Conservation (phyloP, 495 filamentous ascomycete genomes). For the Penicillium nucicola region DNA sequence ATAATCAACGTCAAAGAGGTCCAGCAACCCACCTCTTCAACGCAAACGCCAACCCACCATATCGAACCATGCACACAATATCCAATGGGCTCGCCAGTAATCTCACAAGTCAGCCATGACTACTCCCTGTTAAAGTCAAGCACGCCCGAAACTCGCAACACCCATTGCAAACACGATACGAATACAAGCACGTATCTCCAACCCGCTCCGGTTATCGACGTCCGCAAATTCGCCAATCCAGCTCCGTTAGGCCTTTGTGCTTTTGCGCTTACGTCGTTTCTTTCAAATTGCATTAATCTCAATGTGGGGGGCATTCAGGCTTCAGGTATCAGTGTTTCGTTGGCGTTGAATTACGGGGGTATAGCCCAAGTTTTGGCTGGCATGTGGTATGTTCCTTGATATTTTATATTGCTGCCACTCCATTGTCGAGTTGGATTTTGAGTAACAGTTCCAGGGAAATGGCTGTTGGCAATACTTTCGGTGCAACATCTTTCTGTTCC, state of each 20-base stretch:
- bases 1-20: constrained; percentile 6
- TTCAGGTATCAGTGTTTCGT: constrained; percentile 60
- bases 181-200: not conserved
- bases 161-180: not conserved
- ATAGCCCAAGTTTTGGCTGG: constrained; percentile 79
- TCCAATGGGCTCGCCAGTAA: not conserved
- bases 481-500: constrained; percentile 86
- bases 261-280: constrained; percentile 86
- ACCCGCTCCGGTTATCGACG: constrained; percentile 36
- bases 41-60: not conserved
- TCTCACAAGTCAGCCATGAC: constrained; percentile 2
- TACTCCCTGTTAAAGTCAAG: constrained; percentile 2
- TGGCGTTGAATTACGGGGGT: constrained; percentile 70
- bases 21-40: not conserved
- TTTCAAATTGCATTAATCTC: constrained; percentile 74
- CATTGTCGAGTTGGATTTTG: not conserved
- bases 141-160: not conserved
- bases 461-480: constrained; percentile 88
- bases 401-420: not conserved
- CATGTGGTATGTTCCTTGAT: constrained; percentile 71
- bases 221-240: constrained; percentile 71
- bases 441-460: constrained; percentile 66
- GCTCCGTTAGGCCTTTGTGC: constrained; percentile 73
- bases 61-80: constrained; percentile 1
- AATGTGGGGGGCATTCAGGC: constrained; percentile 47